Evolutionary conservation across 192 early-diverging fungal genomes (phyloP).

Genomic region (Entomortierella beljakovae): DNA sequence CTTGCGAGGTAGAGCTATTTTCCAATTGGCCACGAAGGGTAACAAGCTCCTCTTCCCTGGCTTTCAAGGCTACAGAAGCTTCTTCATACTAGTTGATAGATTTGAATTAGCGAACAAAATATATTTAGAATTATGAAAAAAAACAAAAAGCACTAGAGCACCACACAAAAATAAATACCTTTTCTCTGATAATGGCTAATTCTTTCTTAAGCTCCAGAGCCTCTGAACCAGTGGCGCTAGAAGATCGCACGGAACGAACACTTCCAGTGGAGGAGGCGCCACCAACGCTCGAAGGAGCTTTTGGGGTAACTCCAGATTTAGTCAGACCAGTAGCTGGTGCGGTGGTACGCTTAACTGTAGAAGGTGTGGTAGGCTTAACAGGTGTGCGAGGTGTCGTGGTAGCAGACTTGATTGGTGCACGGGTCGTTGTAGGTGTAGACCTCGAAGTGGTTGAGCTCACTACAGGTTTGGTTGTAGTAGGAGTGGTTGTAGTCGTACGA

Average conservation of each 20-base stretch:
- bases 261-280: conserved; percentile 33
- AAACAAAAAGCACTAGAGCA: too few relatives aligned
- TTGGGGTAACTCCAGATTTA: conserved; percentile 12
- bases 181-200: conserved; percentile 34
- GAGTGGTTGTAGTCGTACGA: neutral
- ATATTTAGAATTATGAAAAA: too few relatives aligned
- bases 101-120: neutral
- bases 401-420: conserved; percentile 8
- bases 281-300: conserved; percentile 9
- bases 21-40: conserved; percentile 29
- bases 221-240: conserved; percentile 41
- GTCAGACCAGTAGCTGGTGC: neutral
- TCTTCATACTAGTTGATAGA: conserved; percentile 35
- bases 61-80: conserved; percentile 25
- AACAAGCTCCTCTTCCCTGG: conserved; percentile 42
- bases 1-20: conserved; percentile 29
- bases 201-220: conserved; percentile 48
- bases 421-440: conserved; percentile 15
- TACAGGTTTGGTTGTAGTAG: conserved; percentile 7
- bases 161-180: conserved; percentile 14
- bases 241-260: conserved; percentile 36
- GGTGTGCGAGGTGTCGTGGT: neutral
- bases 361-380: conserved; percentile 4
- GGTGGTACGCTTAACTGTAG: conserved; percentile 18
- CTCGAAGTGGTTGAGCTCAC: conserved; percentile 11